phyloP scores from a whole-genome alignment of 768 basidiomycete species.

The Jaapia argillacea region DNA sequence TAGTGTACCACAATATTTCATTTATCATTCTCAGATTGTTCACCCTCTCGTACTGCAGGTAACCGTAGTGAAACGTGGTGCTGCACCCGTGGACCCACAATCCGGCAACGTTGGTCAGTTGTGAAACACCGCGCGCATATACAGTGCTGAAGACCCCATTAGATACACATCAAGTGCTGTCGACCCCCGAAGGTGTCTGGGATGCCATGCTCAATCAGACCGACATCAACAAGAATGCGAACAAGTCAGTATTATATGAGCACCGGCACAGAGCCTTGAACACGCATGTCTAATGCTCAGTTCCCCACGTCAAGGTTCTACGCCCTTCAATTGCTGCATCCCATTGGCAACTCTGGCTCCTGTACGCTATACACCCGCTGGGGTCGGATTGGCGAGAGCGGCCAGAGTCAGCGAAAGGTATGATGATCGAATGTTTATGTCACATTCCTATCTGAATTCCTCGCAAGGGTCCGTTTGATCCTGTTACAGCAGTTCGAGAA shows the following conservation, averaged over 20 bases:
- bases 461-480: constrained; percentile 38
- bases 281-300: not conserved
- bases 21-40: not conserved
- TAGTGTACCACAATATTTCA: constrained; percentile 2
- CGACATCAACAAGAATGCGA: constrained; percentile 35
- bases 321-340: constrained; percentile 46
- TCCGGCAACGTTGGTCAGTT: constrained; percentile 37
- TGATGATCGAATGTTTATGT: not conserved
- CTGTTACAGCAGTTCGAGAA: constrained; percentile 29
- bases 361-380: constrained; percentile 42
- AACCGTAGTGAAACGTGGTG: constrained; percentile 40
- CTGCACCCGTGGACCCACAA: constrained; percentile 42
- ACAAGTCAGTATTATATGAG: constrained; percentile 27
- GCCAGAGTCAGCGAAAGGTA: constrained; percentile 40
- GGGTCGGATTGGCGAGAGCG: constrained; percentile 54
- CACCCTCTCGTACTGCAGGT: constrained; percentile 17
- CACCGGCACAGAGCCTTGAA: not conserved
- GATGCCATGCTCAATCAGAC: constrained; percentile 60
- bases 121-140: too few relatives aligned
- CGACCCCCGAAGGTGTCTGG: constrained; percentile 32
- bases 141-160: not conserved
- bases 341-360: constrained; percentile 25
- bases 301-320: constrained; percentile 33
- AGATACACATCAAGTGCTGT: constrained; percentile 45
- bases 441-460: too few relatives aligned